Base-by-base conservation (phyloP, 2,329 filamentous ascomycete genomes). In the Neonectria sp. region DNA sequence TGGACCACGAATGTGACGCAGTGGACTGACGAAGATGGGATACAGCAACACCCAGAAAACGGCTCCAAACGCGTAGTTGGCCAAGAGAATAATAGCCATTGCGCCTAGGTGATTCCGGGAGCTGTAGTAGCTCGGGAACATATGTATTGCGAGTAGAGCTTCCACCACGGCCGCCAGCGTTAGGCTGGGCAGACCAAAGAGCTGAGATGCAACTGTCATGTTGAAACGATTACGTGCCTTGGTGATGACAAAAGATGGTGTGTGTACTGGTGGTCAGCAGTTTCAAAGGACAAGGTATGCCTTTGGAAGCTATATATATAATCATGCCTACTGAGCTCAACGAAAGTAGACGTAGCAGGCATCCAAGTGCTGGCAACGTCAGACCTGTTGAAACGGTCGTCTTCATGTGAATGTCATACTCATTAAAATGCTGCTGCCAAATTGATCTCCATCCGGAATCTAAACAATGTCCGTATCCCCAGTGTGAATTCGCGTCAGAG, bases 61-160 rank as follows among this genome's bases (percentile, higher is more conserved):
- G 2, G 67, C 17, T 2, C 69, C 73, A 15, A 75, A 71, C 0
- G 46, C 68, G 71, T 76, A 75, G 21, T 76, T 76, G 4, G 57
- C 37, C 0, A 67, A 21, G 7, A 75, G 43, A 4, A 76, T 67
- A 0, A 55, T 57, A 0, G 35, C 27, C 0, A 73, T 68, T n/a
- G 62, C 35, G 12, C 63, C 35, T 1, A 77, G 12, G 12, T 70
- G 70, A 4, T 64, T 74, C 21, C 71, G 51, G 0, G 56, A 55
- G 27, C 55, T 61, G 25, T 71, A 71, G 27, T 71, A 75, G 4
- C 65, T 53, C 1, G 74, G 72, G 33, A 77, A 71, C 0, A 76
- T 24, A 43, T 77, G 81, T 61, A 77, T 74, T 12, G 70, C 63
- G 5, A 79, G 24, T 1, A 77, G 35, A 0, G 75, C 77, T 63